Evolutionary conservation across 1,284 basidiomycete species (phyloP).

Genomic region (Apiotrichum montevideense): DNA sequence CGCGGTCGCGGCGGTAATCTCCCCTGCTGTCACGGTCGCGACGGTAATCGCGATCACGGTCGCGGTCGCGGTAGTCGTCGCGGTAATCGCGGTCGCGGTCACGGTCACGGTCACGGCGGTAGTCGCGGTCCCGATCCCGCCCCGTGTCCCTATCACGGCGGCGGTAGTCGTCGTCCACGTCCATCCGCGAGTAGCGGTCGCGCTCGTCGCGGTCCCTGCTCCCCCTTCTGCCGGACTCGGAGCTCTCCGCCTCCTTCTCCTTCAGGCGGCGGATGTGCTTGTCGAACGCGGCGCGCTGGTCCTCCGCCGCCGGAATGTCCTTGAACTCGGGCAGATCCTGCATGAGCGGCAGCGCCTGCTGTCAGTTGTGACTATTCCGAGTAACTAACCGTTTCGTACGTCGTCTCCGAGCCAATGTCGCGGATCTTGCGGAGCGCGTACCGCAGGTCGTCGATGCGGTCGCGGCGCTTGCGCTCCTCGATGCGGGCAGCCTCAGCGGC

Average conservation of each 20-base stretch:
- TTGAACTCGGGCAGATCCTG: slow-evolving; percentile 74
- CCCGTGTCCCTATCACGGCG: background rate
- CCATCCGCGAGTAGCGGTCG: slow-evolving; percentile 28
- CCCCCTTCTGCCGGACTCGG: slow-evolving; percentile 23
- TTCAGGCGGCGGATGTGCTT: slow-evolving; percentile 84
- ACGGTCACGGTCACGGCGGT: slow-evolving; percentile 14
- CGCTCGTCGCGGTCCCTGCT: slow-evolving; percentile 24
- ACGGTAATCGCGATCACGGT: slow-evolving; percentile 22
- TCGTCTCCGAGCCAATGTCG: slow-evolving; percentile 63
- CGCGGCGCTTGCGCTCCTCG: slow-evolving; percentile 73
- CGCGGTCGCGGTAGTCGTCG: slow-evolving; percentile 36
- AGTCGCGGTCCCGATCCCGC: slow-evolving; percentile 12
- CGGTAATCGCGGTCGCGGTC: slow-evolving; percentile 22
- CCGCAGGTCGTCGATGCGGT: slow-evolving; percentile 88
- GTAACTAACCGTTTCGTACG: slow-evolving; percentile 67
- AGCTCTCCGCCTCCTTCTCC: slow-evolving; percentile 59
- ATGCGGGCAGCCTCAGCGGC: slow-evolving; percentile 73
- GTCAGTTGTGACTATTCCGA: background rate
- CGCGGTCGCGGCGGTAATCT: slow-evolving; percentile 10
- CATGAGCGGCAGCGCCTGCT: slow-evolving; percentile 64
- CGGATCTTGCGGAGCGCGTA: slow-evolving; percentile 88
- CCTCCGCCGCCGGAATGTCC: slow-evolving; percentile 68
- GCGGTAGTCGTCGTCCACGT: slow-evolving; percentile 12
- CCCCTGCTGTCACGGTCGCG: slow-evolving; percentile 8
- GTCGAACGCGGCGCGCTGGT: slow-evolving; percentile 66